Evolutionary conservation across 495 filamentous ascomycete genomes (phyloP), one percentile per base, ranked within the genome.

Genomic region (Podospora fimiseda): DNA sequence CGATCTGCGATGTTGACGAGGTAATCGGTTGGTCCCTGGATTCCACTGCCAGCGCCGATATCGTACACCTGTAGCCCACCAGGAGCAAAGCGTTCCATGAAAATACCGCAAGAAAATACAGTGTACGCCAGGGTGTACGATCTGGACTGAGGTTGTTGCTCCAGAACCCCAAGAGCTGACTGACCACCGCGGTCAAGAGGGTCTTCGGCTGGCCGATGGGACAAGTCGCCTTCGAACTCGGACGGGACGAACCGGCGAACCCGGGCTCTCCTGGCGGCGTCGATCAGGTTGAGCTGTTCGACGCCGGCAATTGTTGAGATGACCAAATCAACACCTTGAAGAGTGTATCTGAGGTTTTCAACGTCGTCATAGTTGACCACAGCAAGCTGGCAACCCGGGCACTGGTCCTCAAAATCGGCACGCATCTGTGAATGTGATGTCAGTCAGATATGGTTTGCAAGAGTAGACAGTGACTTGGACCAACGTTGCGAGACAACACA

Each of bases 161-260:
- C 74, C 13, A 90, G 75, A 4, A 75, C 67, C 16, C 73, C 70
- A 14, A 83, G 71, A 1, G 82, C 82, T 8, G 69, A 68, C 23
- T 65, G 69, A 2, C 69, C 75, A 22, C 62, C 68, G 43, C 66
- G 72, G 33, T 78, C 69, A 53, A 79, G 74, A 4, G 83, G 81
- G 33, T 84, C 83, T 56, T 80, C 72, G 41, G 75, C 64, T 1
- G 66, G 73, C 48, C 66, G 75, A 66, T 65, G 73, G 59, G 30
- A 65, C 46, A 64, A 62, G 57, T 63, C 73, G 2, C 85, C 85
- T 68, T 89, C 86, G 50, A 88, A 90, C 58, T 89, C 86, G 2
- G 86, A 86, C 11, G 86, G 86, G 14, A 84, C 81, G 61, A 89
- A 89, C 18, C 82, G 74, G 20, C 76, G 74, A 8, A 89, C 86